Conservation (phyloP, 768 basidiomycete genomes). For the Boletus pseudo-olivaceus region DNA sequence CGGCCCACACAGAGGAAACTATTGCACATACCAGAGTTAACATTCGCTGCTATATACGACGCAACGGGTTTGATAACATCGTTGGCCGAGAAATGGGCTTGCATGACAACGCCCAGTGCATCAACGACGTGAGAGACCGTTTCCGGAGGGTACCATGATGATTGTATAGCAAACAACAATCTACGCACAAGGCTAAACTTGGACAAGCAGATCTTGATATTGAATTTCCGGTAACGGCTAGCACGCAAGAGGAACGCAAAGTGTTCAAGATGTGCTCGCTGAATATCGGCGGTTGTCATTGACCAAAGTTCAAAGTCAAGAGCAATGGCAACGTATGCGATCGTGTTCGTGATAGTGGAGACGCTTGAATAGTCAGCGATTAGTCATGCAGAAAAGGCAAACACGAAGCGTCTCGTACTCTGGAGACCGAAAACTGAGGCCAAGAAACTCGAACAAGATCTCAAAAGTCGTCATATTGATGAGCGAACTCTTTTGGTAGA, state of each 20-base stretch:
- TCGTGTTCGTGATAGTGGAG: slow-evolving; percentile 78
- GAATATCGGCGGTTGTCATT: slow-evolving; percentile 64
- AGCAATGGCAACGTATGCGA: slow-evolving; percentile 79
- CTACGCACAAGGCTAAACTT: slow-evolving; percentile 72
- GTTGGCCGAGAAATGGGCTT: slow-evolving; percentile 66
- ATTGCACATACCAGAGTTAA: slow-evolving; percentile 55
- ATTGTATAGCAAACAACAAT: slow-evolving; percentile 79
- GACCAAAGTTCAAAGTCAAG: slow-evolving; percentile 93
- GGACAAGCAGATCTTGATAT: slow-evolving; percentile 65
- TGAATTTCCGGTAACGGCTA: slow-evolving; percentile 76
- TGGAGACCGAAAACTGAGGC: slow-evolving; percentile 76
- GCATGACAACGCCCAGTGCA: slow-evolving; percentile 57
- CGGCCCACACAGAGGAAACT: background rate
- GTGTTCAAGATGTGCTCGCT: slow-evolving; percentile 75
- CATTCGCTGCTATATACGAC: slow-evolving; percentile 79
- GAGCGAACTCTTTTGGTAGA: slow-evolving; percentile 66
- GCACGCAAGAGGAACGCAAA: slow-evolving; percentile 69
- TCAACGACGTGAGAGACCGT: slow-evolving; percentile 47
- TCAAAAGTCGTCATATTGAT: slow-evolving; percentile 82
- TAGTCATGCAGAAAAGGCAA: background rate
- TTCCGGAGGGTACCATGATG: slow-evolving; percentile 66
- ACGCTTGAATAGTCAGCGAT: slow-evolving; percentile 42
- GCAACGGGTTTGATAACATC: slow-evolving; percentile 82
- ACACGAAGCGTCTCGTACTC: slow-evolving; percentile 49
- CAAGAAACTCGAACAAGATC: slow-evolving; percentile 80